Evolutionary conservation across 1,284 basidiomycete species (phyloP).

Genomic region (Inonotus obliquus): DNA sequence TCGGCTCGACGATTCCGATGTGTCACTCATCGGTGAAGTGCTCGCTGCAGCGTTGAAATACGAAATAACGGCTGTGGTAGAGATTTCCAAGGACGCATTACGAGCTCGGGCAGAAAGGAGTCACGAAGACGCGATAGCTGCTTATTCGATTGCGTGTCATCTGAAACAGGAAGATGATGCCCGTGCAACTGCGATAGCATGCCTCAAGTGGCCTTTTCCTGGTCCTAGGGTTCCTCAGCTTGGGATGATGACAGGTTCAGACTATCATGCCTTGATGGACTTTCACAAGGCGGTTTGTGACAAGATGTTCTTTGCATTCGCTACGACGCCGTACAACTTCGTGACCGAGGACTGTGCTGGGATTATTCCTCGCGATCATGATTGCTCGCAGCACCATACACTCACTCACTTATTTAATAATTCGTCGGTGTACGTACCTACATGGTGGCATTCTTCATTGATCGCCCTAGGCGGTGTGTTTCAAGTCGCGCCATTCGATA

Average conservation of each 20-base stretch:
- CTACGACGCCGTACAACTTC: too few relatives aligned
- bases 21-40: slow-evolving; percentile 18
- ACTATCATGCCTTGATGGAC: background rate
- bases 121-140: background rate
- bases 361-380: too few relatives aligned
- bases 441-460: too few relatives aligned
- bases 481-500: too few relatives aligned
- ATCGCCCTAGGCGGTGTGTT: too few relatives aligned
- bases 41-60: slow-evolving; percentile 36
- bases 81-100: background rate
- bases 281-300: background rate
- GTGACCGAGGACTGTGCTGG: too few relatives aligned
- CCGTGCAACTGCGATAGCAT: background rate
- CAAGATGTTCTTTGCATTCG: too few relatives aligned
- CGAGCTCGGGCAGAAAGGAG: background rate
- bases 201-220: background rate
- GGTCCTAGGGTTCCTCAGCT: background rate
- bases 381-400: too few relatives aligned
- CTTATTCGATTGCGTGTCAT: slow-evolving; percentile 1
- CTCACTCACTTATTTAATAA: too few relatives aligned
- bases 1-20: background rate
- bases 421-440: too few relatives aligned
- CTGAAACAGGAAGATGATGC: slow-evolving; percentile 7
- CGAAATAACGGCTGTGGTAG: slow-evolving; percentile 25
- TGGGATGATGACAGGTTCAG: background rate